These are phyloP conservation scores for Camellia oleifera DNA, from an alignment of 179 eudicot genomes.

Conservation along the genomic window DNA sequence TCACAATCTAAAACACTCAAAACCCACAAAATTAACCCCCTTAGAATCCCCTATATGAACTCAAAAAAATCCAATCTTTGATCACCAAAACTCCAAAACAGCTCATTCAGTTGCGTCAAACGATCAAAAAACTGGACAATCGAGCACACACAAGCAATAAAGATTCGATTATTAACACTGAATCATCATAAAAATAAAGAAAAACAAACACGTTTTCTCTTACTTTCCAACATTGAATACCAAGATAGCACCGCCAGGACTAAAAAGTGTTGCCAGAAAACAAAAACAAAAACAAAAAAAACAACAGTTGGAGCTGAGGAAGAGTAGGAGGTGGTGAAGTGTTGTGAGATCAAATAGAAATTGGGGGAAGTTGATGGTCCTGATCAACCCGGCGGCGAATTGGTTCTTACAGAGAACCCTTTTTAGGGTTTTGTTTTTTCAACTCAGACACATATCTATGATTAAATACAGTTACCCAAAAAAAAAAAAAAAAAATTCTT, in stretches of 20 bases:
- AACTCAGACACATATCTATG: neutral
- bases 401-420: conserved; percentile 26
- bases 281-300: neutral
- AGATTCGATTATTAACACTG: neutral
- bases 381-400: conserved; percentile 39
- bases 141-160: neutral
- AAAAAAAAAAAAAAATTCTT: neutral
- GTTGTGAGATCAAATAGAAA: neutral
- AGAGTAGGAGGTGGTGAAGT: neutral
- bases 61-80: conserved; percentile 19
- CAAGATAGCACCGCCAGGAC: neutral
- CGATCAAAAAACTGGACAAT: neutral
- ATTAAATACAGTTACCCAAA: neutral
- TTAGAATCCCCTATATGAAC: conserved; percentile 1
- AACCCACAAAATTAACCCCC: conserved; percentile 10
- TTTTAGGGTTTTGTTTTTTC: conserved; percentile 42
- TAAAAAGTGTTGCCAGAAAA: neutral
- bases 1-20: conserved; percentile 4
- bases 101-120: neutral
- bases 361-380: conserved; percentile 8
- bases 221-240: neutral
- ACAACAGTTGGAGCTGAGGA: neutral
- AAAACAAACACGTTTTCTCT: neutral
- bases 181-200: neutral
- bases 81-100: conserved; percentile 9